A percentile compares a stretch with the other conserved stretches of the same genome.
These are phyloP conservation scores for Tanacetum coccineum DNA, from an alignment of 129 eudicot genomes.

Conservation along the genomic window DNA sequence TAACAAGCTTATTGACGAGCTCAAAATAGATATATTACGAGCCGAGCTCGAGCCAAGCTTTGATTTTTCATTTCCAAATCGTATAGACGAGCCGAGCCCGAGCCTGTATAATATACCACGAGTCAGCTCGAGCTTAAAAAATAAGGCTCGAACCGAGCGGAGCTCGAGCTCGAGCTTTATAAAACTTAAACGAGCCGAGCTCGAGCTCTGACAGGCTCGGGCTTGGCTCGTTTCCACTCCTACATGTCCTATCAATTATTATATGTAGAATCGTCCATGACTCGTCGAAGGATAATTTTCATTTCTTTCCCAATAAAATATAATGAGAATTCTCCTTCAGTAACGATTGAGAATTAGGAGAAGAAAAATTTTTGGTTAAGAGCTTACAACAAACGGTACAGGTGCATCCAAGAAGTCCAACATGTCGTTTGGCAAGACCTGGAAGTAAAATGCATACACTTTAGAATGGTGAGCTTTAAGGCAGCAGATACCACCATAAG, in stretches of 20 bases:
- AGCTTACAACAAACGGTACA: conserved; percentile 91
- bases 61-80: too few relatives aligned
- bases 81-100: too few relatives aligned
- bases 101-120: too few relatives aligned
- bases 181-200: too few relatives aligned
- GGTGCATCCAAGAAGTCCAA: conserved; percentile 99
- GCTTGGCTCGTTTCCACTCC: too few relatives aligned
- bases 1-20: too few relatives aligned
- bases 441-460: conserved; percentile 23
- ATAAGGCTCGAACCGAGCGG: too few relatives aligned
- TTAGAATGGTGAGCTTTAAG: conserved; percentile 8
- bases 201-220: too few relatives aligned
- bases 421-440: conserved; percentile 98
- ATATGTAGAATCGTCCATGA: background rate
- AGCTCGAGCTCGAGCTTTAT: too few relatives aligned
- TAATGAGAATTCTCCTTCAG: background rate
- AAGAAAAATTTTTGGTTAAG: background rate
- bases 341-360: background rate
- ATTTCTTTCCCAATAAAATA: background rate
- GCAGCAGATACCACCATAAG: background rate
- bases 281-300: background rate
- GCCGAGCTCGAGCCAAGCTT: too few relatives aligned
- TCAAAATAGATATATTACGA: too few relatives aligned
- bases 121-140: too few relatives aligned
- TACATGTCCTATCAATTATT: background rate